Evolutionary conservation across 2,329 filamentous ascomycete species (phyloP).

Genomic region (Calonectria henricotiae): DNA sequence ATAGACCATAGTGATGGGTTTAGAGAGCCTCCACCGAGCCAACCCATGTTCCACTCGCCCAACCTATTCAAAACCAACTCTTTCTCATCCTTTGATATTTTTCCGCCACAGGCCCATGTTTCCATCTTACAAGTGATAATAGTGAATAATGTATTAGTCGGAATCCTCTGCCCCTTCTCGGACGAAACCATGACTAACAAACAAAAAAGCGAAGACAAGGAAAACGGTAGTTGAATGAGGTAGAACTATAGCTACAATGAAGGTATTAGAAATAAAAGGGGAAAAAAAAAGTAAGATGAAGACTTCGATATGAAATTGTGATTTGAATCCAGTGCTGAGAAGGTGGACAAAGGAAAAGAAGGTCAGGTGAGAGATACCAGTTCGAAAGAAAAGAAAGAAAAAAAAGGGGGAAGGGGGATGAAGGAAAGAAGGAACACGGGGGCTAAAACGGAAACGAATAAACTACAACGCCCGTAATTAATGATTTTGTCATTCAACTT

Average conservation of each 20-base stretch:
- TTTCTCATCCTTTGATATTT: slow-evolving; percentile 1
- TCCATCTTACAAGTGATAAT: slow-evolving; percentile 26
- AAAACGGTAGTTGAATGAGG: slow-evolving; percentile 31
- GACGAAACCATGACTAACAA: slow-evolving; percentile 25
- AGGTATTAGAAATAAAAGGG: slow-evolving; percentile 43
- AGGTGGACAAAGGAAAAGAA: slow-evolving; percentile 4
- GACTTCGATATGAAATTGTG: slow-evolving; percentile 1
- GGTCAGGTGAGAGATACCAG: not conserved
- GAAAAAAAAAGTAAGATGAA: slow-evolving; percentile 5
- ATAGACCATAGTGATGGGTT: not conserved
- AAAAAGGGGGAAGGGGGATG: not conserved
- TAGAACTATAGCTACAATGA: slow-evolving; percentile 49
- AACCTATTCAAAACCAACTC: slow-evolving; percentile 1
- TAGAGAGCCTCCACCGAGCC: not conserved
- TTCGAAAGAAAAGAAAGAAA: not conserved
- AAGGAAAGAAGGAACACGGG: slow-evolving; percentile 9
- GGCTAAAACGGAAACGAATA: not conserved
- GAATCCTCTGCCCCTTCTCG: slow-evolving; percentile 6
- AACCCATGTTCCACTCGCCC: not conserved
- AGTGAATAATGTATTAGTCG: slow-evolving; percentile 23
- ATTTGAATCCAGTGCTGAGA: slow-evolving; percentile 7
- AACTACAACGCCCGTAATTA: slow-evolving; percentile 16
- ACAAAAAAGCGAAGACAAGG: slow-evolving; percentile 26
- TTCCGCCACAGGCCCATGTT: not conserved
- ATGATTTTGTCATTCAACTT: slow-evolving; percentile 13